phyloP scores from a whole-genome alignment of 2,329 filamentous ascomycete genomes.

The Pezicula neosporulosa region DNA sequence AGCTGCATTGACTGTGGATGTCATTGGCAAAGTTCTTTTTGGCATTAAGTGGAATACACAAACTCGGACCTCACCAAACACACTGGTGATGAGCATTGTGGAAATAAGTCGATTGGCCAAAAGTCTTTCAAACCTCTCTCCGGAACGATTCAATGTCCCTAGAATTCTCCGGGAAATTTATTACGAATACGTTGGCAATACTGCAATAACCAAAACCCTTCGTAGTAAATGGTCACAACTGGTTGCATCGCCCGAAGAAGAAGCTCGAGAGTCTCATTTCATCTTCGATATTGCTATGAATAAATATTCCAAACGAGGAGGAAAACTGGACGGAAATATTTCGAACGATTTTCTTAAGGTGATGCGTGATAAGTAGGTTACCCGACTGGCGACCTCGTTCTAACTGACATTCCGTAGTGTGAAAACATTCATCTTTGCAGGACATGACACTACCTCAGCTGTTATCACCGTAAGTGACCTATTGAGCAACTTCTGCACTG shows the following conservation, averaged over 20 bases:
- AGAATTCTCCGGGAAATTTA: neutral
- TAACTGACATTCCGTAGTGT: no score
- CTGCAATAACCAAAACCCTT: neutral
- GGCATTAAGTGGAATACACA: constrained; percentile 6
- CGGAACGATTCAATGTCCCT: neutral
- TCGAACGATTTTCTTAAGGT: constrained; percentile 7
- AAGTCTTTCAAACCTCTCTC: neutral
- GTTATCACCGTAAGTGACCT: constrained; percentile 1
- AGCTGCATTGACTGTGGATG: constrained; percentile 4
- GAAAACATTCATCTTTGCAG: constrained; percentile 20
- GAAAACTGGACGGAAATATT: neutral
- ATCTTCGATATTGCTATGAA: constrained; percentile 8
- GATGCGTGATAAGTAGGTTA: constrained; percentile 6
- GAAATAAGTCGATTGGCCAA: neutral
- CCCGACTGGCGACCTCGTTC: neutral
- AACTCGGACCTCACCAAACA: neutral
- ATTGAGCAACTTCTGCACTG: neutral
- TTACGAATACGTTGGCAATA: neutral
- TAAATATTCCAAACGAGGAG: constrained; percentile 6
- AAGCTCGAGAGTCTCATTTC: neutral
- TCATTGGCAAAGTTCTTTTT: constrained; percentile 5
- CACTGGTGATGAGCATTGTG: constrained; percentile 2
- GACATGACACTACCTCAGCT: constrained; percentile 17
- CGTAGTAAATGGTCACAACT: neutral
- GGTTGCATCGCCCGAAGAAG: neutral